Evolutionary conservation across 75 land plant species (phyloP), one percentile per base, ranked within the genome.

Genomic region (Picea sitchensis): DNA sequence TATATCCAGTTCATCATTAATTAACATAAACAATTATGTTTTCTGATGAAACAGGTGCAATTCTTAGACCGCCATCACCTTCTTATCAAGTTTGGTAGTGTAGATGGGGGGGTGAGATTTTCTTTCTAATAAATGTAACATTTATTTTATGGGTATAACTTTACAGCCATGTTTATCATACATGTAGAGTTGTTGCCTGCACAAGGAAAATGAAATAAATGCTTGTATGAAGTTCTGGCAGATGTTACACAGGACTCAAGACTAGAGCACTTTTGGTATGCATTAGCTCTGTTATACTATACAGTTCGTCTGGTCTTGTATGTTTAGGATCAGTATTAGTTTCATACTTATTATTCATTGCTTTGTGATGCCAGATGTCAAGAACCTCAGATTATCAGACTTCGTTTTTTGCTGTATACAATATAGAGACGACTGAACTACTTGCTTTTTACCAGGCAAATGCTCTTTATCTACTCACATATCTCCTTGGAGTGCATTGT

Each of bases 81-180:
- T 69, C 84, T 96, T 41, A 92, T 96, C 87, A 96, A 95, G 88
- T 93, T 96, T 82, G 99, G 99, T 21, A 95, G 99, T 79, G 90
- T 88, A 12, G 99, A 96, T 84, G 97, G 93, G 72, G 98, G 86
- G 96, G 98, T 96, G 83, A 65, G 87, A 58, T 74, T 17, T 56
- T 86, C 36, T 76, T n/a, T 51, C 20, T 30, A 31, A 20, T 31
- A 8, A 17, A 76, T 54, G 3, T 41, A 41, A 51, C 56, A 64
- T 76, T 76, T 51, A 11, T 51, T 76, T 5, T 20, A 30, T 57
- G 26, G 17, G 20, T 36, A 58, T 76, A 76, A 0, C 31, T 76
- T 58, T 61, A 76, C 20, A 58, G 3, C 36, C 36, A 31, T 65
- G 41, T 62, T 62, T 7, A 23, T 58, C 41, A 26, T 3, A 20